Evolutionary conservation across 371 early-diverging fungal genomes (phyloP), one percentile per base, ranked within the genome.

Genomic region (Syncephalastrum monosporum): DNA sequence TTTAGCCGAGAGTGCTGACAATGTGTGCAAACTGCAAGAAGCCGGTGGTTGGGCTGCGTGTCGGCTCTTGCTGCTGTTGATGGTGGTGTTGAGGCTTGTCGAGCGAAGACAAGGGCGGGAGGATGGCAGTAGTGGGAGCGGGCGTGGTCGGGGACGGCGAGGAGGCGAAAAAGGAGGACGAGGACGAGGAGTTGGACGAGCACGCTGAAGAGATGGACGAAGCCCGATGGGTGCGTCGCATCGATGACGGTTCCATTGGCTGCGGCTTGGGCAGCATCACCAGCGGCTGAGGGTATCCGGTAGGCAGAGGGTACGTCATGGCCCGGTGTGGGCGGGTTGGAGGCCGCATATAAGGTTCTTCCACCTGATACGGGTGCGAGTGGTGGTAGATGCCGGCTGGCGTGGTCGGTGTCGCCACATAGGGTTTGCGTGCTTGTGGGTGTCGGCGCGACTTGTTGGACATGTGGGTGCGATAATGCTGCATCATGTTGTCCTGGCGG

Each of bases 401-500:
- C 16, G 55, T 17, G 16, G 44, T 19, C 24, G 24, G 27, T 23
- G 23, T 14, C 21, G 27, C 10, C 43, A 45, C 16, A 33, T 47
- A 33, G 13, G 21, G 48, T 8, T 51, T 51, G 42, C 47, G 59
- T 42, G 57, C 49, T 27, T 65, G 47, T 3, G 51, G 66, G 49
- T 63, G 55, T 57, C 82, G 77, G 16, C 82, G 72, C 38, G 83
- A 82, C 70, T 77, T 83, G 17, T 83, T 68, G 15, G 86, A 84
- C 68, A 83, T 68, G 60, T 91, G 92, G 38, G 90, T 90, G 3
- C 89, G 85, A 56, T 89, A 90, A 64, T 93, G 93, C 61, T 93
- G 92, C 87, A 90, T 88, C 91, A 91, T 93, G 56, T 91, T 91
- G 67, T 91, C 93, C 63, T 90, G 89, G 50, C 96, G 81, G 29